Evolutionary conservation across 805 yeast genomes (phyloP).

Genomic region (Hagleromyces aurorensis): DNA sequence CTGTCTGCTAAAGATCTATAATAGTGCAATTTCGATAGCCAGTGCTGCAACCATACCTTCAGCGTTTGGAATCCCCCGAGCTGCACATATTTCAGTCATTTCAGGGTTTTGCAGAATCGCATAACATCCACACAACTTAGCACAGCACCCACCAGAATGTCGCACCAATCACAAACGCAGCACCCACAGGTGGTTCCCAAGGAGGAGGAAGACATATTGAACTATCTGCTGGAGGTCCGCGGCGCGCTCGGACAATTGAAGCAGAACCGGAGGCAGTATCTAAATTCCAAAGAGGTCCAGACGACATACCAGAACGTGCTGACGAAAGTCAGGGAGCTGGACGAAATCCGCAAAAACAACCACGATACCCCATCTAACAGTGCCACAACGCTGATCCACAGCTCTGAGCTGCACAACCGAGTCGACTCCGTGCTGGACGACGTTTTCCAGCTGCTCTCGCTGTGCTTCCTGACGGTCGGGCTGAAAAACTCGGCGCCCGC

Average conservation of each 20-base stretch:
- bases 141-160: no score
- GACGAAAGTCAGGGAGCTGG: conserved; percentile 43
- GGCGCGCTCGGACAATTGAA: conserved; percentile 40
- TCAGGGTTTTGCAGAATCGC: no score
- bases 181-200: conserved; percentile 32
- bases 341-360: conserved; percentile 42
- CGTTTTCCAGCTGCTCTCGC: conserved; percentile 77
- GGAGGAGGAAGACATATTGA: conserved; percentile 33
- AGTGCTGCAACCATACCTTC: no score
- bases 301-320: conserved; percentile 52
- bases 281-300: conserved; percentile 63
- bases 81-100: no score
- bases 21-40: no score
- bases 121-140: no score
- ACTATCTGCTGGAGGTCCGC: conserved; percentile 37
- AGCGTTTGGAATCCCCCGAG: no score
- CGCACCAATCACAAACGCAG: conserved; percentile 5
- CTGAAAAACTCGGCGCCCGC: conserved; percentile 87
- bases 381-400: conserved; percentile 24
- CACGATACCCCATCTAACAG: conserved; percentile 12
- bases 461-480: conserved; percentile 89
- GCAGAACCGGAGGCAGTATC: conserved; percentile 55
- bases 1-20: no score
- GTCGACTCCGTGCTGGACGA: conserved; percentile 80
- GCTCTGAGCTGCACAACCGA: conserved; percentile 30